Conservation (phyloP, 371 early-diverging fungal species). For the Fennellomyces sp. region DNA sequence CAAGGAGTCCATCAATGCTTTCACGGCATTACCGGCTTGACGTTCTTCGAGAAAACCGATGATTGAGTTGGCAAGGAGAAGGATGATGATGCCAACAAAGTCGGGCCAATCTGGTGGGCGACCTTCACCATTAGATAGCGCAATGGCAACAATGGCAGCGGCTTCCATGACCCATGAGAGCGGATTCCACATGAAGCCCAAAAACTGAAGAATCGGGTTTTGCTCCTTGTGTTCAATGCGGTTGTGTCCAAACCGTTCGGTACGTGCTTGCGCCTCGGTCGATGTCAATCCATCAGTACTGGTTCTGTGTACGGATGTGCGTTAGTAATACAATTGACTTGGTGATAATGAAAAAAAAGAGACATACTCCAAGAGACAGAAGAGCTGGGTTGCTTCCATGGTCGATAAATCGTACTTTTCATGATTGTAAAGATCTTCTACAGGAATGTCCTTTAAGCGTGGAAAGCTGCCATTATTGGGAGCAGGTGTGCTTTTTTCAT, state of each 20-base stretch:
- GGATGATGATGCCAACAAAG: slow-evolving; percentile 79
- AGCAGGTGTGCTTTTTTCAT: background rate
- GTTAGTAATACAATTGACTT: slow-evolving; percentile 17
- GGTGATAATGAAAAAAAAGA: background rate
- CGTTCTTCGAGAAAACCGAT: slow-evolving; percentile 90
- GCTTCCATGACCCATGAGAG: slow-evolving; percentile 85
- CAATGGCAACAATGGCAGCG: slow-evolving; percentile 75
- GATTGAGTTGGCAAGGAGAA: slow-evolving; percentile 80
- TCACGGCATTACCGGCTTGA: slow-evolving; percentile 76
- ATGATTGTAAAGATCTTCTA: slow-evolving; percentile 77
- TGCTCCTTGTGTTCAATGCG: slow-evolving; percentile 73
- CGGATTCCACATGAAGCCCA: slow-evolving; percentile 86
- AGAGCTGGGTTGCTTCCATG: slow-evolving; percentile 74
- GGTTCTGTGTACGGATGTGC: slow-evolving; percentile 39
- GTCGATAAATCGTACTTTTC: slow-evolving; percentile 79
- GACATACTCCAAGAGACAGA: slow-evolving; percentile 63
- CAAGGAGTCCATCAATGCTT: slow-evolving; percentile 74
- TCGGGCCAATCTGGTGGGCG: slow-evolving; percentile 80
- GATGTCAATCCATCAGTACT: slow-evolving; percentile 63
- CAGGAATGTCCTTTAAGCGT: slow-evolving; percentile 26
- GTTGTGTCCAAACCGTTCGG: slow-evolving; percentile 69
- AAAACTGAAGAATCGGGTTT: slow-evolving; percentile 83
- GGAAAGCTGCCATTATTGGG: background rate
- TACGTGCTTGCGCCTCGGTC: slow-evolving; percentile 65
- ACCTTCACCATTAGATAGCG: slow-evolving; percentile 68